Evolutionary conservation across 768 basidiomycete genomes (phyloP).

Genomic region (Suillus decipiens): DNA sequence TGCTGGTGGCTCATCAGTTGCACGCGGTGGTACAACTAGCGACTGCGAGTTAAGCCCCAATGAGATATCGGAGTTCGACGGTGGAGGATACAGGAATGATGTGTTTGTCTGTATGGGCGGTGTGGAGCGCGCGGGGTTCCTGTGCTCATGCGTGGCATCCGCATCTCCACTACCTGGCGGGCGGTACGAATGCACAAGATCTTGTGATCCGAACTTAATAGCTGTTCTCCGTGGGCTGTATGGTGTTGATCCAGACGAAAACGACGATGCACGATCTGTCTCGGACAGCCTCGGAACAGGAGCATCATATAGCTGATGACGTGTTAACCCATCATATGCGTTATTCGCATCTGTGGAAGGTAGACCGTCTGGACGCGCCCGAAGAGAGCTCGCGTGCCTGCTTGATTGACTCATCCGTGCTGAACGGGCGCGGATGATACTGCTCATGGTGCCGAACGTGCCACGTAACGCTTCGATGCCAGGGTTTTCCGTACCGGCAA

Average conservation of each 20-base stretch:
- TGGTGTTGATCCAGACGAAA: conserved; percentile 23
- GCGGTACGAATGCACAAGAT: conserved; percentile 75
- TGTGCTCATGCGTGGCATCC: conserved; percentile 49
- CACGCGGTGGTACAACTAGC: conserved; percentile 25
- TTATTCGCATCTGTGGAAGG: conserved; percentile 22
- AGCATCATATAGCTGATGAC: conserved; percentile 88
- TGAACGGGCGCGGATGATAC: conserved; percentile 76
- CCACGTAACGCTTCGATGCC: conserved; percentile 92
- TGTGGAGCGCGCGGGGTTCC: conserved; percentile 35
- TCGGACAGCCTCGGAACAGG: conserved; percentile 63
- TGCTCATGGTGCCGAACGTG: conserved; percentile 88
- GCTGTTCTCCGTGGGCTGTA: conserved; percentile 46
- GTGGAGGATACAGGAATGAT: conserved; percentile 30
- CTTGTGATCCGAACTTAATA: conserved; percentile 77
- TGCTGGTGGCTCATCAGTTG: conserved; percentile 33
- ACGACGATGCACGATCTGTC: conserved; percentile 41
- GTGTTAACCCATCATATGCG: conserved; percentile 55
- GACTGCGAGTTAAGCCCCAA: conserved; percentile 16
- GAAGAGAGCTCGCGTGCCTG: conserved; percentile 26
- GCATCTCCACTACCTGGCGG: conserved; percentile 52
- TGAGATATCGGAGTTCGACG: conserved; percentile 29
- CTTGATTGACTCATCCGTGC: conserved; percentile 53
- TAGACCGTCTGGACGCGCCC: conserved; percentile 22
- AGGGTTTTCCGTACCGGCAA: conserved; percentile 76
- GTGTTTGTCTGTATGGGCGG: conserved; percentile 8